These are phyloP conservation scores for Penicillium verhagenii DNA, from an alignment of 495 filamentous ascomycete genomes.

Conservation along the genomic window DNA sequence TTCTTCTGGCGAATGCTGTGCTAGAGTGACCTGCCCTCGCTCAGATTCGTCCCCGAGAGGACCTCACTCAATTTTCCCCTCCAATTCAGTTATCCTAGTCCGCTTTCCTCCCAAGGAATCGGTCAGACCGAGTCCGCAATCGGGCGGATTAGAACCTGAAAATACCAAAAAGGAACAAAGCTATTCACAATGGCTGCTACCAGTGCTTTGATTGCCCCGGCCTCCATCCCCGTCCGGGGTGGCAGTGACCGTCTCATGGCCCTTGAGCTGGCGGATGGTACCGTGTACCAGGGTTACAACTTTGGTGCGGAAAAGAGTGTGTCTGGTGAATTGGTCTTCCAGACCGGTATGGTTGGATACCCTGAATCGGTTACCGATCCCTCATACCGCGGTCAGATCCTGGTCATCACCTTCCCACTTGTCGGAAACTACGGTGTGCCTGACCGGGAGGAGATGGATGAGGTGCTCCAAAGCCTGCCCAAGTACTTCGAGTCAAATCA, in stretches of 20 bases:
- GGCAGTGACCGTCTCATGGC: slow-evolving; percentile 61
- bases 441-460: slow-evolving; percentile 75
- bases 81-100: slow-evolving; percentile 33
- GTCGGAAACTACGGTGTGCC: slow-evolving; percentile 96
- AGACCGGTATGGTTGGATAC: slow-evolving; percentile 99
- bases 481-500: slow-evolving; percentile 87
- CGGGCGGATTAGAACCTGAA: slow-evolving; percentile 37
- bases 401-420: slow-evolving; percentile 87
- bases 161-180: slow-evolving; percentile 24
- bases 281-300: slow-evolving; percentile 86
- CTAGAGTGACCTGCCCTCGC: slow-evolving; percentile 39
- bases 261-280: slow-evolving; percentile 89
- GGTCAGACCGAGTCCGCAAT: slow-evolving; percentile 34
- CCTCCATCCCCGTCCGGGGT: slow-evolving; percentile 39
- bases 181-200: slow-evolving; percentile 34
- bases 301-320: slow-evolving; percentile 91
- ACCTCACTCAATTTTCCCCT: slow-evolving; percentile 34
- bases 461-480: slow-evolving; percentile 76
- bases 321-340: slow-evolving; percentile 96
- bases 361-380: slow-evolving; percentile 93
- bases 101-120: slow-evolving; percentile 31
- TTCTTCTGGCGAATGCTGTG: slow-evolving; percentile 45
- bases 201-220: slow-evolving; percentile 51
- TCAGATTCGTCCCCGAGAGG: slow-evolving; percentile 44
- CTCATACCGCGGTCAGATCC: slow-evolving; percentile 88